A percentile compares a stretch with the other conserved stretches of the same genome.
These are phyloP conservation scores for Monilinia vaccinii-corymbosi DNA, from an alignment of 2,329 filamentous ascomycete species.

Conservation along the genomic window DNA sequence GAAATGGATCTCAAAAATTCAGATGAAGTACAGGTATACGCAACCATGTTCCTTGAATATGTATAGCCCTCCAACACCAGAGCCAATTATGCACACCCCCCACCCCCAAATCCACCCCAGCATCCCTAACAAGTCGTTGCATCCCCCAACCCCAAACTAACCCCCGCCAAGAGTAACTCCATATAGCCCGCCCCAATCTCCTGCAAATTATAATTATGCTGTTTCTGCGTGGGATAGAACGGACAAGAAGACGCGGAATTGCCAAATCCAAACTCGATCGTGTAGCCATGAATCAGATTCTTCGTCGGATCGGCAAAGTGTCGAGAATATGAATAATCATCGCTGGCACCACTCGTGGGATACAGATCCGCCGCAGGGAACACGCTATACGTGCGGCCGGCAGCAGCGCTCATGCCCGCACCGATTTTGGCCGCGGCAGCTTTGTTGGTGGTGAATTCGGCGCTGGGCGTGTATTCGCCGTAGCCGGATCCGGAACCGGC, in stretches of 20 bases:
- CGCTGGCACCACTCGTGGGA: conserved; percentile 37
- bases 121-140: conserved; percentile 11
- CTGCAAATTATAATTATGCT: conserved; percentile 37
- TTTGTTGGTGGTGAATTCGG: conserved; percentile 31
- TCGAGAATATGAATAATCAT: conserved; percentile 39
- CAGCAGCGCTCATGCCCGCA: conserved; percentile 33
- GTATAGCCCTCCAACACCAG: too few species aligned
- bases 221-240: conserved; percentile 38
- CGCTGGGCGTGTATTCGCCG: conserved; percentile 36
- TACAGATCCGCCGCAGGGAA: conserved; percentile 36
- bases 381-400: conserved; percentile 32
- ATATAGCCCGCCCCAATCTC: conserved; percentile 40
- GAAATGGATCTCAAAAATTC: too few species aligned
- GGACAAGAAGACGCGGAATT: conserved; percentile 19
- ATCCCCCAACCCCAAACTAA: background rate
- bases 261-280: conserved; percentile 40
- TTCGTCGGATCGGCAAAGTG: conserved; percentile 33
- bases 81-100: too few species aligned
- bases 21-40: too few species aligned
- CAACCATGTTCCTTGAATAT: too few species aligned
- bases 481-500: conserved; percentile 31
- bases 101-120: background rate
- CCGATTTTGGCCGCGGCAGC: conserved; percentile 31
- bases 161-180: conserved; percentile 33
- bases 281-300: conserved; percentile 36